Base-by-base conservation (phyloP, 495 filamentous ascomycete genomes). In the Choiromyces venosus region DNA sequence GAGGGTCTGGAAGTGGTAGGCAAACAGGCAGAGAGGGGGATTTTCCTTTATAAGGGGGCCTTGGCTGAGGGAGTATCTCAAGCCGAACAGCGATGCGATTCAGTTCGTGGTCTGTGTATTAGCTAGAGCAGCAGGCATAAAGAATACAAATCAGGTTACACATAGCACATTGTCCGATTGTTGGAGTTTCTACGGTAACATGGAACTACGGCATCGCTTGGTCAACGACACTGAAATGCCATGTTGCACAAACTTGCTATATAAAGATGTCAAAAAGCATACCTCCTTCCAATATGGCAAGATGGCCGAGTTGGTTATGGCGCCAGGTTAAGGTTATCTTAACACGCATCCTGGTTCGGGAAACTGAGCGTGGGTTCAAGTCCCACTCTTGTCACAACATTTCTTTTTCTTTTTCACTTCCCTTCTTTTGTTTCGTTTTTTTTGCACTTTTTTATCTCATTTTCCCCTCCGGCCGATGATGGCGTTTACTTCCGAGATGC, bases 311-410 rank as follows among this genome's bases (percentile, higher is more conserved):
- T 75, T 75, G 72, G 74, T 75, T 76, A 75, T 76, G 72, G 74
- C 72, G 72, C 74, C 67, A 77, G 75, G 75, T 77, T 77, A 76
- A 44, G 75, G 75, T 77, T 68, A 44, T 52, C 44, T 71, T 66
- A 71, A 71, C 44, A 77, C 38, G 21, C 42, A 77, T 76, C 74
- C 74, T 76, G 65, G 73, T 76, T 76, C 68, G 74, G 74, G 74
- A 76, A 76, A 74, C 69, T 69, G 73, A 75, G 74, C 74, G 74
- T 76, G 74, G 72, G 74, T 76, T 75, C 67, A 75, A 76, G 74
- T 76, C 75, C 75, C 75, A 77, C 75, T 77, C 67, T 74, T 77
- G 72, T 77, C 75, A 77, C 64, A 39, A 36, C 18, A 75, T 73
- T 71, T 46, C 70, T 68, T 44, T 68, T 33, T 16, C 2, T 21